Conservation (phyloP, 257 asterid species). For the Echium plantagineum region DNA sequence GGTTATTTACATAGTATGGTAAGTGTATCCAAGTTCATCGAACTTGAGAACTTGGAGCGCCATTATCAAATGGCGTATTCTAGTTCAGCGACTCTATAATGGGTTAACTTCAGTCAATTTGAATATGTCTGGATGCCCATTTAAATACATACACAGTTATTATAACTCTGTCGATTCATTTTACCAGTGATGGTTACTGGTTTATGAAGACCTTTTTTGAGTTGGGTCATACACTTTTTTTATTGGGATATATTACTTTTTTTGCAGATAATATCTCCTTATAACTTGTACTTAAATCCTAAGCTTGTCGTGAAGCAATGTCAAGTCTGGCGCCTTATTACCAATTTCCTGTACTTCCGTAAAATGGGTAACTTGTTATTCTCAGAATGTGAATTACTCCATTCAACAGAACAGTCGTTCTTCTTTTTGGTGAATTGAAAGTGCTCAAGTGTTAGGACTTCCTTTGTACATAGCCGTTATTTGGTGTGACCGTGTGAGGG, state of each 20-base stretch:
- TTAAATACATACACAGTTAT: neutral
- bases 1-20: no score
- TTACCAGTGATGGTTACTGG: neutral
- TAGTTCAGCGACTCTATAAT: no score
- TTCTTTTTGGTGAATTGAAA: no score
- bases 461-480: no score
- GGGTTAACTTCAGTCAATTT: no score
- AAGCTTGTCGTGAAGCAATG: constrained; percentile 78
- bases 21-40: no score
- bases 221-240: neutral
- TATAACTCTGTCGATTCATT: neutral
- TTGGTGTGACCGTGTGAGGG: no score
- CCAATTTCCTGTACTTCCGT: constrained; percentile 89
- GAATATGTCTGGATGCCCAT: neutral
- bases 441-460: no score
- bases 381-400: neutral
- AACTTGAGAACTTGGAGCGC: no score
- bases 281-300: constrained; percentile 85
- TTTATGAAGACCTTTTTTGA: neutral
- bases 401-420: no score
- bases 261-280: constrained; percentile 92
- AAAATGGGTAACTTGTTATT: constrained; percentile 69
- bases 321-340: constrained; percentile 85
- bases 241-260: constrained; percentile 7
- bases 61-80: no score